Base-by-base conservation (phyloP, 2,329 filamentous ascomycete genomes). In the Penicillium sp. region DNA sequence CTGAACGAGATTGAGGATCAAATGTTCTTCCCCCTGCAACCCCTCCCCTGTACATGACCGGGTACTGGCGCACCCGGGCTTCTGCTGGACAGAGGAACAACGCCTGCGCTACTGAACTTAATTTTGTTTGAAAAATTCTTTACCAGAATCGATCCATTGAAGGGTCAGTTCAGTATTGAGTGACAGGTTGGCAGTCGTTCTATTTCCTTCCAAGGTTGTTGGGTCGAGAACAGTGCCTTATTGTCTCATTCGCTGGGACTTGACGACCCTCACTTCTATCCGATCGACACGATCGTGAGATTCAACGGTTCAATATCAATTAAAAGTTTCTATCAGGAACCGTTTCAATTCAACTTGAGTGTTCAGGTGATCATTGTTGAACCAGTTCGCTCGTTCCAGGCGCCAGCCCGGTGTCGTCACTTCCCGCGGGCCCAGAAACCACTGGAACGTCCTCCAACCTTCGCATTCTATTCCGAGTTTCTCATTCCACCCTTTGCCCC, bases 361-460 rank as follows among this genome's bases (percentile, higher is more conserved):
- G 37, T 21, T 21, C 9, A 42, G 37, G 3, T 42, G 37, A 9
- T 21, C 19, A 22, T 42, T 21, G 37, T 9, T 21, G n/a, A 37
- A 31, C 11, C 11, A 31, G 29, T 14, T n/a, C n/a, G 35, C n/a
- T 37, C 35, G 16, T 37, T 37, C 16, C 31, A 33, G 29, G 19
- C 47, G 47, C 47, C 47, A 49, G 19, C 29, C 52, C 57, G 54
- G 53, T 64, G 64, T 65, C 61, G 61, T 60, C 62, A 63, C 57
- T 55, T 55, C 49, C 58, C 55, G 54, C 11, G 14, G 51, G 42
- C 27, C 57, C 46, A 49, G 54, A 49, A 57, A 52, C 45, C 51
- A 44, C 54, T 54, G 47, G 51, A 57, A 47, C 26, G 47, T 35
- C 29, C 47, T 35, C 31, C 52, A 57, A 42, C 55, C 55, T 50